A percentile compares a stretch with the other conserved stretches of the same genome.
phyloP scores from a whole-genome alignment of 2,329 filamentous ascomycete genomes.

The Sclerotinia spermophila region DNA sequence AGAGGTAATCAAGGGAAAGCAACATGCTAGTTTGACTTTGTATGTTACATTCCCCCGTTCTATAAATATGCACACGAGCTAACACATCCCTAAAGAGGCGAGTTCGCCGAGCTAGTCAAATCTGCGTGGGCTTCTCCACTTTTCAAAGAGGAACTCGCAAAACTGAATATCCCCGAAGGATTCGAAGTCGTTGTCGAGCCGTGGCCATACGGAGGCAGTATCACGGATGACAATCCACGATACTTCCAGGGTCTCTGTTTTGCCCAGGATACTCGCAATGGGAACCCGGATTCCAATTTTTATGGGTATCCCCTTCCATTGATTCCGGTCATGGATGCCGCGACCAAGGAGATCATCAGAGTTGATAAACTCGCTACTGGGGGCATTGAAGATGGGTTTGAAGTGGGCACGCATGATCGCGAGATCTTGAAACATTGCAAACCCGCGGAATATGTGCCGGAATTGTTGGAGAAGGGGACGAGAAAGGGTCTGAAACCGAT shows the following conservation, averaged over 20 bases:
- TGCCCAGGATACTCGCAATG: slow-evolving; percentile 41
- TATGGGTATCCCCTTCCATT: slow-evolving; percentile 50
- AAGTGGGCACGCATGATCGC: slow-evolving; percentile 42
- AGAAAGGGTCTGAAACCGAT: slow-evolving; percentile 54
- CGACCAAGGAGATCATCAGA: slow-evolving; percentile 45
- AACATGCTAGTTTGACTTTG: slow-evolving; percentile 48
- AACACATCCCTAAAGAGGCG: not conserved
- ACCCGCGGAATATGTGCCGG: slow-evolving; percentile 39
- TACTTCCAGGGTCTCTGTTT: slow-evolving; percentile 55
- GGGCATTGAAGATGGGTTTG: slow-evolving; percentile 40
- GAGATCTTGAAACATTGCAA: slow-evolving; percentile 44
- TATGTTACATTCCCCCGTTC: slow-evolving; percentile 34
- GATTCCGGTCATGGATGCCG: slow-evolving; percentile 47
- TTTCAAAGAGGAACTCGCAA: slow-evolving; percentile 2
- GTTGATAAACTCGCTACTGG: slow-evolving; percentile 45
- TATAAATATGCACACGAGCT: not conserved
- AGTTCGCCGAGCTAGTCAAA: slow-evolving; percentile 7
- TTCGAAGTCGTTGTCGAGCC: slow-evolving; percentile 52
- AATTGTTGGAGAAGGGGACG: slow-evolving; percentile 40
- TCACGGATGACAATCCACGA: slow-evolving; percentile 43
- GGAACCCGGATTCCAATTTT: slow-evolving; percentile 40
- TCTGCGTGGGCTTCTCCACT: not conserved
- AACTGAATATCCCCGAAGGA: slow-evolving; percentile 50
- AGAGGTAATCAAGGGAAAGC: slow-evolving; percentile 44
- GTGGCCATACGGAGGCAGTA: slow-evolving; percentile 52